Evolutionary conservation across 1,284 basidiomycete genomes (phyloP).

Genomic region (Ceratobasidium sp.): DNA sequence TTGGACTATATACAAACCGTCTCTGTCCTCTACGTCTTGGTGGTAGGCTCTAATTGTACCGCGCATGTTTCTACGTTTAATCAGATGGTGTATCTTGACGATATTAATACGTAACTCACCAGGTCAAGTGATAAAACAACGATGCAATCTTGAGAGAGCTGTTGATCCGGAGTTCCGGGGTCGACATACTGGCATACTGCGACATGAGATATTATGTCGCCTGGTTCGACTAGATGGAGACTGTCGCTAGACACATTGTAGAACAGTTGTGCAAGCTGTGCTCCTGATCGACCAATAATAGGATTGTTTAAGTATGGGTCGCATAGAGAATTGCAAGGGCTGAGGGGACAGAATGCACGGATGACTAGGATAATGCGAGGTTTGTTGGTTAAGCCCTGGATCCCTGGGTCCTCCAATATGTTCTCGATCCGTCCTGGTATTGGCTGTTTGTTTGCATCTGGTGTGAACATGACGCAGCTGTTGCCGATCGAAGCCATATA

Average conservation of each 20-base stretch:
- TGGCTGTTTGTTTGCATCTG: too few species aligned
- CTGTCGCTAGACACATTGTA: too few species aligned
- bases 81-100: too few species aligned
- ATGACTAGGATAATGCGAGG: neutral
- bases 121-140: neutral
- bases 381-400: too few species aligned
- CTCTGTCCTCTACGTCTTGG: too few species aligned
- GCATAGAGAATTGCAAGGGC: neutral
- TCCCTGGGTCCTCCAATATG: neutral
- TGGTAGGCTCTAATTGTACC: too few species aligned
- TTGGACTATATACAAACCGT: too few species aligned
- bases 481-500: neutral
- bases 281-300: neutral
- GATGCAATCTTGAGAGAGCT: neutral
- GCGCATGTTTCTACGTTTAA: neutral
- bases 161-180: too few species aligned
- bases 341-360: neutral
- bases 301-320: slow-evolving; percentile 4
- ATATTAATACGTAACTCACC: too few species aligned
- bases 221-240: neutral
- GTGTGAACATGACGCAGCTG: neutral
- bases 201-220: neutral
- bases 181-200: neutral
- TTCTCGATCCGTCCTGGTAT: neutral
- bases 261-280: neutral